These are phyloP conservation scores for Silene conica DNA, from an alignment of 148 eudicot genomes.

Conservation along the genomic window DNA sequence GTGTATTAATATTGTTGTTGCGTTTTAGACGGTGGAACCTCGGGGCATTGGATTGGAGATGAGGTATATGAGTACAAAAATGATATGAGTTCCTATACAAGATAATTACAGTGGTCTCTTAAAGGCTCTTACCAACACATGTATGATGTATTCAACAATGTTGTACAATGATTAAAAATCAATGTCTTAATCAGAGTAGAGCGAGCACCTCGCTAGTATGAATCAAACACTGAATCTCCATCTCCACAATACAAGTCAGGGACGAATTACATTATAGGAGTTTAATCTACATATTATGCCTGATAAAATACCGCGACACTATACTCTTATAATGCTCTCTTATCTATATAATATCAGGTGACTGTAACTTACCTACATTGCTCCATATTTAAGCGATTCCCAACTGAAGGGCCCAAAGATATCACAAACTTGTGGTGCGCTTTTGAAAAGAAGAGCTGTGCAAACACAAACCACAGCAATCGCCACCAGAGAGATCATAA, in stretches of 20 bases:
- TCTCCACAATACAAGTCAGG: constrained; percentile 6
- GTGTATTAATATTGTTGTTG: too few species aligned
- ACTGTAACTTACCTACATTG: constrained; percentile 32
- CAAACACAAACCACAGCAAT: constrained; percentile 94
- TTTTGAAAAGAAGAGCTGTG: constrained; percentile 79
- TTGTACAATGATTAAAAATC: background rate
- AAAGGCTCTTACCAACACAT: background rate
- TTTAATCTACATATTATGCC: constrained; percentile 4
- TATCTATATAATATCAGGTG: background rate
- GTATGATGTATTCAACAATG: background rate
- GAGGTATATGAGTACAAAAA: too few species aligned
- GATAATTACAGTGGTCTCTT: background rate
- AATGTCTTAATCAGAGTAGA: background rate
- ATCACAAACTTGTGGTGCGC: constrained; percentile 64
- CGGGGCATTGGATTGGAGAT: too few species aligned
- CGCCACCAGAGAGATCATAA: constrained; percentile 74
- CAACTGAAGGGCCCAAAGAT: constrained; percentile 70
- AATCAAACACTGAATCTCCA: constrained; percentile 5
- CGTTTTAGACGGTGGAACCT: too few species aligned
- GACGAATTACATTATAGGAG: constrained; percentile 15
- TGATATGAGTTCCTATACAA: too few species aligned
- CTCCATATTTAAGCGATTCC: constrained; percentile 69
- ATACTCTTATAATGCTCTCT: constrained; percentile 11
- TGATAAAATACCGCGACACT: background rate
- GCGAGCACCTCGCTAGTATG: background rate